A percentile compares a stretch with the other conserved stretches of the same genome.
phyloP scores from a whole-genome alignment of 2,329 filamentous ascomycete species.

The Colletotrichum salicis region DNA sequence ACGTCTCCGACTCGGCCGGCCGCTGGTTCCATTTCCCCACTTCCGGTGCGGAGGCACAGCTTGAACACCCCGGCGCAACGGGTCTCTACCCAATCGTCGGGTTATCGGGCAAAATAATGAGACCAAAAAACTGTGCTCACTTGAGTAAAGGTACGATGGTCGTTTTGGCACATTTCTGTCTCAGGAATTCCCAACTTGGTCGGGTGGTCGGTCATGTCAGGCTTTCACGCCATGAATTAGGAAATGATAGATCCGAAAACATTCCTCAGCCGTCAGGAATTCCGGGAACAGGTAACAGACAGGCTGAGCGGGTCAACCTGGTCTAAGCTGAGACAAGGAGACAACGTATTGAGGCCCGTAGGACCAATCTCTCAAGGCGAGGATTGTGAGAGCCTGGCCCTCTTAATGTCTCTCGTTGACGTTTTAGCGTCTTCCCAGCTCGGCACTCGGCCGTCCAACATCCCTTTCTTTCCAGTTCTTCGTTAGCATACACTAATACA shows the following conservation, averaged over 20 bases:
- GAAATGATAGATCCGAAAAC: constrained; percentile 12
- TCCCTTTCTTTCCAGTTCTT: neutral
- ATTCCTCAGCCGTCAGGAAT: constrained; percentile 3
- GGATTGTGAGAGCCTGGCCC: neutral
- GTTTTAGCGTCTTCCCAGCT: constrained; percentile 1
- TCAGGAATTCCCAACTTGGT: neutral
- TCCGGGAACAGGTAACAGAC: constrained; percentile 25
- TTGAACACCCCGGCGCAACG: neutral
- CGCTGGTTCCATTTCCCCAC: neutral
- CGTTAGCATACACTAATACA: neutral
- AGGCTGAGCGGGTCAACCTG: neutral
- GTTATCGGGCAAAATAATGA: neutral
- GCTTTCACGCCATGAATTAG: neutral
- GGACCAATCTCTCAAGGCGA: neutral
- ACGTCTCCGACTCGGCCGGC: neutral
- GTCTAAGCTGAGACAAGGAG: constrained; percentile 9
- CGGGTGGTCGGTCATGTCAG: neutral
- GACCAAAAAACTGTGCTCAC: neutral
- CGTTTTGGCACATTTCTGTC: neutral
- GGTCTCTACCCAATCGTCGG: neutral
- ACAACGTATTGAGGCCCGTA: constrained; percentile 23
- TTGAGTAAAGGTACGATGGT: too few relatives aligned
- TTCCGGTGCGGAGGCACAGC: neutral
- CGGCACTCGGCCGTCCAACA: neutral
- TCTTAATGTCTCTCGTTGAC: constrained; percentile 18